Conservation (phyloP, 2,329 filamentous ascomycete species). For the Trichoderma koningiopsis region DNA sequence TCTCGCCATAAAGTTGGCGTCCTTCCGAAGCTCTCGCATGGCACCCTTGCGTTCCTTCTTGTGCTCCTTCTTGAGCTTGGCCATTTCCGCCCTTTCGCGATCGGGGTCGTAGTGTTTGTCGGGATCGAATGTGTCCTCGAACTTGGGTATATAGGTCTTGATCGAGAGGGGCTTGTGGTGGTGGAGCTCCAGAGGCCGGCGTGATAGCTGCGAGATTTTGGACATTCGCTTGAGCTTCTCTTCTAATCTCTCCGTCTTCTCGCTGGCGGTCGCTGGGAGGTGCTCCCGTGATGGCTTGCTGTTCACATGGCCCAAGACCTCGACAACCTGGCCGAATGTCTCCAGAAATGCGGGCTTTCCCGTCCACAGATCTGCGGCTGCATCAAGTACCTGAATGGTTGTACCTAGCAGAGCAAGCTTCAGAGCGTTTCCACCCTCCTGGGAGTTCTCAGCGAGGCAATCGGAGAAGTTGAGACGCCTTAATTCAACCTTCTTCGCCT, state of each 20-base stretch:
- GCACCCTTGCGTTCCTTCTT: conserved; percentile 95
- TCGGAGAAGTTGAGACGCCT: conserved; percentile 64
- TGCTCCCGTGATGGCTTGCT: conserved; percentile 54
- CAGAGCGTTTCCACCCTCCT: conserved; percentile 39
- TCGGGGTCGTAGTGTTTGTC: conserved; percentile 97
- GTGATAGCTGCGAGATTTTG: conserved; percentile 62
- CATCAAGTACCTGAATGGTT: conserved; percentile 65
- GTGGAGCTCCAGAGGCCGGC: conserved; percentile 83
- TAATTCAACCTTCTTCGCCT: conserved; percentile 44
- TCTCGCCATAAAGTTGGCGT: conserved; percentile 88
- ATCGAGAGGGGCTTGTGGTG: conserved; percentile 87
- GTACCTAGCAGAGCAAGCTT: conserved; percentile 65
- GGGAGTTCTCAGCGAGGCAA: conserved; percentile 46
- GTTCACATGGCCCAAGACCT: conserved; percentile 63
- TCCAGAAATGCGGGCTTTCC: conserved; percentile 75
- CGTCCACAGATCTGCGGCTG: conserved; percentile 72
- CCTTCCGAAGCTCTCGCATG: conserved; percentile 90
- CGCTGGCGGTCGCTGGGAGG: conserved; percentile 48
- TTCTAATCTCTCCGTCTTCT: conserved; percentile 46
- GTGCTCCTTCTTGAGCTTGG: conserved; percentile 85
- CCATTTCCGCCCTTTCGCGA: conserved; percentile 80
- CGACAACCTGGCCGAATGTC: conserved; percentile 68
- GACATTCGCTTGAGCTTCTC: conserved; percentile 57
- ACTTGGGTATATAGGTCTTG: conserved; percentile 86
- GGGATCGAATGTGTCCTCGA: conserved; percentile 93